phyloP scores from a whole-genome alignment of 352 stramenopile species.

The Globisporangium splendens region DNA sequence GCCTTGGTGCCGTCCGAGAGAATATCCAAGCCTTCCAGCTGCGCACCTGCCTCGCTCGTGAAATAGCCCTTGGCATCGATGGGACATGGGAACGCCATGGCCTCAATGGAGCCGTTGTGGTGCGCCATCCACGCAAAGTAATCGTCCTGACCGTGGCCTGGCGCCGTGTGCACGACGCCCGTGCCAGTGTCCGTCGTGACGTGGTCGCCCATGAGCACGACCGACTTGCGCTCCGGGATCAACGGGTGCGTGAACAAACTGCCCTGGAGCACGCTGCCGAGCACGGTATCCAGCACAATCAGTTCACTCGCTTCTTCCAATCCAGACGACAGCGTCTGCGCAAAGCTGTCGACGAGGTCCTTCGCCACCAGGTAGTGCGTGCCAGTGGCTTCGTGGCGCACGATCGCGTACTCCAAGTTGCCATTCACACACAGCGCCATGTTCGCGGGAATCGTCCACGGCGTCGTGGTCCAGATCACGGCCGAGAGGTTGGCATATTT shows the following conservation, averaged over 20 bases:
- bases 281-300: slow-evolving; percentile 59
- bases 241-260: slow-evolving; percentile 90
- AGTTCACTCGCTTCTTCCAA: slow-evolving; percentile 19
- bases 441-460: slow-evolving; percentile 98
- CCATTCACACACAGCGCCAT: slow-evolving; percentile 96
- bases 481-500: slow-evolving; percentile 49
- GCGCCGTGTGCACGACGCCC: slow-evolving; percentile 98
- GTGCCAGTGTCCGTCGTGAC: slow-evolving; percentile 98
- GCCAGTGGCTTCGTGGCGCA: slow-evolving; percentile 35
- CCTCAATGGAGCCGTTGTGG: slow-evolving; percentile 19
- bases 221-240: slow-evolving; percentile 65
- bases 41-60: slow-evolving; percentile 90
- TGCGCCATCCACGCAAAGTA: slow-evolving; percentile 77
- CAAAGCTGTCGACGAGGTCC: slow-evolving; percentile 49
- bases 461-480: slow-evolving; percentile 98
- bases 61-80: slow-evolving; percentile 67
- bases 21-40: slow-evolving; percentile 90
- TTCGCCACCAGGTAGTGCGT: slow-evolving; percentile 63
- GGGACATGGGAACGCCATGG: slow-evolving; percentile 50
- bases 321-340: slow-evolving; percentile 14
- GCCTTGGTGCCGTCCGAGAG: slow-evolving; percentile 89
- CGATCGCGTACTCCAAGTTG: slow-evolving; percentile 92
- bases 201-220: slow-evolving; percentile 94
- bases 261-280: slow-evolving; percentile 47
- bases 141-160: slow-evolving; percentile 97